Evolutionary conservation across 805 yeast species (phyloP).

Genomic region (Nakazawaea ishiwadae): DNA sequence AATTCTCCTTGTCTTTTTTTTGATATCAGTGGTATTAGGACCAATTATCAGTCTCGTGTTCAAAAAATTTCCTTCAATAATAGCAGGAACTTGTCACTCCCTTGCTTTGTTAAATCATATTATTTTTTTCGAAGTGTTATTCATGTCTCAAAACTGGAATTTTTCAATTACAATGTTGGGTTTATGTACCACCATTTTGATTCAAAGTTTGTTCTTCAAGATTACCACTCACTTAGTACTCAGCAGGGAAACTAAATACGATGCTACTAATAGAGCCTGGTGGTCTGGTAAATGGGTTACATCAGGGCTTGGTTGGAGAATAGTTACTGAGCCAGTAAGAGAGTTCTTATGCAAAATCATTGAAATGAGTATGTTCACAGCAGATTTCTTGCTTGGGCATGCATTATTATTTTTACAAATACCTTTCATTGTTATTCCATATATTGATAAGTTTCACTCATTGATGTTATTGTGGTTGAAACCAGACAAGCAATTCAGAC

Average conservation of each 20-base stretch:
- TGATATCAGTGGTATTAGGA: constrained; percentile 43
- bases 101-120: constrained; percentile 49
- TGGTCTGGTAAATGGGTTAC: constrained; percentile 75
- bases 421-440: constrained; percentile 61
- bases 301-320: constrained; percentile 57
- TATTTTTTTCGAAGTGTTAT: constrained; percentile 54
- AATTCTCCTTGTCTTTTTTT: constrained; percentile 34
- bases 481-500: constrained; percentile 47
- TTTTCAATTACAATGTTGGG: constrained; percentile 58
- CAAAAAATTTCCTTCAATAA: constrained; percentile 39
- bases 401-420: constrained; percentile 50
- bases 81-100: constrained; percentile 55
- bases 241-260: constrained; percentile 60
- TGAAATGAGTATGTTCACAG: constrained; percentile 66
- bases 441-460: constrained; percentile 62
- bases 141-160: constrained; percentile 66
- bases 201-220: constrained; percentile 58
- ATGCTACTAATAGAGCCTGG: constrained; percentile 63
- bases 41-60: constrained; percentile 43
- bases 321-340: constrained; percentile 58
- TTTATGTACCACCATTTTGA: constrained; percentile 44
- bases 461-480: constrained; percentile 63
- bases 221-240: constrained; percentile 43
- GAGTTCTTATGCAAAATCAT: constrained; percentile 59
- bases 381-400: constrained; percentile 60